A percentile compares a stretch with the other conserved stretches of the same genome.
phyloP scores from a whole-genome alignment of 371 early-diverging fungal species.

The Scutellospora calospora region DNA sequence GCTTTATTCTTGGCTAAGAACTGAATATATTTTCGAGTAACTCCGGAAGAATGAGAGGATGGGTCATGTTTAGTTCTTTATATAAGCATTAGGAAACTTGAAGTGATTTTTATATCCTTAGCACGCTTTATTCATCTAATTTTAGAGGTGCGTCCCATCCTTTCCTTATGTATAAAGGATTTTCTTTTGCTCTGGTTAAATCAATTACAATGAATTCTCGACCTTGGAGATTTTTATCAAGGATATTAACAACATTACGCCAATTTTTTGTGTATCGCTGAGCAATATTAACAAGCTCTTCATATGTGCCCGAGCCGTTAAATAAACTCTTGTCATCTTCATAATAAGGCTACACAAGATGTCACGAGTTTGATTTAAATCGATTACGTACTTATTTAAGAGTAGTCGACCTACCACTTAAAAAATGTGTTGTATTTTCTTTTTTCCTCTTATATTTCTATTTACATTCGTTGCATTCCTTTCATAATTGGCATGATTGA shows the following conservation, averaged over 20 bases:
- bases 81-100: too few species aligned
- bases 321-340: conserved; percentile 23
- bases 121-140: too few species aligned
- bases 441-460: conserved; percentile 8
- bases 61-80: background rate
- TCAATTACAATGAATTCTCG: conserved; percentile 29
- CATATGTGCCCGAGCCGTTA: too few species aligned
- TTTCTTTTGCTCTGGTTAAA: background rate
- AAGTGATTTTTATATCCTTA: too few species aligned
- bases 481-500: conserved; percentile 3
- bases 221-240: conserved; percentile 28
- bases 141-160: too few species aligned
- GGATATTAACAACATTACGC: conserved; percentile 20
- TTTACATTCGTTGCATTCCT: conserved; percentile 2
- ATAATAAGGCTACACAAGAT: conserved; percentile 30
- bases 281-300: conserved; percentile 12
- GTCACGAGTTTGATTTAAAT: conserved; percentile 24
- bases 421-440: conserved; percentile 21
- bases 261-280: conserved; percentile 10
- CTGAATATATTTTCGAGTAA: background rate
- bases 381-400: conserved; percentile 16
- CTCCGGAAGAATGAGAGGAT: background rate
- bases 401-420: background rate
- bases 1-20: background rate
- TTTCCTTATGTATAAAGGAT: background rate